phyloP scores from a whole-genome alignment of 176 grass and related monocot genomes.

The Puya raimondii region DNA sequence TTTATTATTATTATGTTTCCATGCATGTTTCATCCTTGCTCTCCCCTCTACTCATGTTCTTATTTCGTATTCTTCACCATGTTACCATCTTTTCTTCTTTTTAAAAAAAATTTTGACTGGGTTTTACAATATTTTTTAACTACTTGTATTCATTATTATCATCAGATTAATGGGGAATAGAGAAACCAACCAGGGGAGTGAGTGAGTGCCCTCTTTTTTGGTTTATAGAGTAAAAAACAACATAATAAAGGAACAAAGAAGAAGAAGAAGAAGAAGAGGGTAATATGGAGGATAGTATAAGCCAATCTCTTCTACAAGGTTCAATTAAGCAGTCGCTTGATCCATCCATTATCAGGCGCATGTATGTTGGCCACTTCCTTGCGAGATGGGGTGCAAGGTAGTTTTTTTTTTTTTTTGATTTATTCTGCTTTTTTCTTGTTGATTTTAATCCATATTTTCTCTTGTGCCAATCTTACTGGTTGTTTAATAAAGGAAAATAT shows the following conservation, averaged over 20 bases:
- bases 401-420: neutral
- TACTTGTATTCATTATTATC: neutral
- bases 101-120: neutral
- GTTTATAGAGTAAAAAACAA: neutral
- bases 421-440: neutral
- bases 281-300: slow-evolving; percentile 1
- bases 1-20: neutral
- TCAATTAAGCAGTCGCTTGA: slow-evolving; percentile 7
- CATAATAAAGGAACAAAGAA: neutral
- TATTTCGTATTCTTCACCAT: neutral
- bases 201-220: neutral
- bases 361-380: slow-evolving; percentile 77
- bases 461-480: no score
- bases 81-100: neutral
- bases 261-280: neutral
- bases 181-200: neutral
- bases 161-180: neutral
- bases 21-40: neutral
- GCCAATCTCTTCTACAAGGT: slow-evolving; percentile 20
- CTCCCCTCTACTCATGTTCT: neutral
- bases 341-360: slow-evolving; percentile 37
- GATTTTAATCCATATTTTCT: neutral
- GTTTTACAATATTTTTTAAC: neutral
- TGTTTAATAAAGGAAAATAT: no score
- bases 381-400: slow-evolving; percentile 80